A percentile compares a stretch with the other conserved stretches of the same genome.
phyloP scores from a whole-genome alignment of 768 basidiomycete genomes.

The Leccinum arenicola region DNA sequence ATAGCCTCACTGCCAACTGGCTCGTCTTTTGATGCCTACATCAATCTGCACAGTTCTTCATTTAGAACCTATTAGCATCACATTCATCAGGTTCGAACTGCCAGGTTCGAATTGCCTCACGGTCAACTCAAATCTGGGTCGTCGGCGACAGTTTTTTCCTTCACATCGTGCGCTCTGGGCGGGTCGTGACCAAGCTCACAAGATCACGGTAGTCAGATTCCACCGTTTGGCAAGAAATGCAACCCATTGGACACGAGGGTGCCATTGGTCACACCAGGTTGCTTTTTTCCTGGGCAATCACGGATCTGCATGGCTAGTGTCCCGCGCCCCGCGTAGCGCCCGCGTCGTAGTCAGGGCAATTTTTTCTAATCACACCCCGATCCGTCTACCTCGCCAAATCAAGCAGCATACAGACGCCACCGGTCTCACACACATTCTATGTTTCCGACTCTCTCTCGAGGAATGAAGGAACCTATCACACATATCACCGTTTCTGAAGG shows the following conservation, averaged over 20 bases:
- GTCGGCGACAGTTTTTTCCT: neutral
- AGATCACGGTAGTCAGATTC: neutral
- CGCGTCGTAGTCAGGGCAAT: slow-evolving; percentile 16
- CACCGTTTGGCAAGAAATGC: neutral
- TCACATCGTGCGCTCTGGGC: neutral
- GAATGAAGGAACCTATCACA: neutral
- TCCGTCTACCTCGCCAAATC: slow-evolving; percentile 2
- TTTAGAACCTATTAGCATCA: neutral
- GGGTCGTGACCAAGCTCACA: too few species aligned
- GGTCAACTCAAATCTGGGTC: neutral
- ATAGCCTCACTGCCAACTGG: slow-evolving; percentile 4
- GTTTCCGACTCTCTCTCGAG: slow-evolving; percentile 1
- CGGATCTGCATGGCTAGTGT: neutral
- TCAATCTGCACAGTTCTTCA: neutral
- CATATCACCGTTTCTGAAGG: neutral
- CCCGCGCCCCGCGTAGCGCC: neutral
- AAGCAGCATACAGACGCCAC: slow-evolving; percentile 12
- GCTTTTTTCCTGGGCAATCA: neutral
- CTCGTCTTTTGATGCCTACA: slow-evolving; percentile 1
- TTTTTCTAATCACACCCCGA: slow-evolving; percentile 1
- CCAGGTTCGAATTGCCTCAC: neutral
- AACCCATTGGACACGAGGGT: neutral
- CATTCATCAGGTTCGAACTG: neutral
- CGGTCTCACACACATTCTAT: slow-evolving; percentile 3
- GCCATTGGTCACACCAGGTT: neutral